Conservation (phyloP, 257 asterid species). For the Solanum pennellii region DNA sequence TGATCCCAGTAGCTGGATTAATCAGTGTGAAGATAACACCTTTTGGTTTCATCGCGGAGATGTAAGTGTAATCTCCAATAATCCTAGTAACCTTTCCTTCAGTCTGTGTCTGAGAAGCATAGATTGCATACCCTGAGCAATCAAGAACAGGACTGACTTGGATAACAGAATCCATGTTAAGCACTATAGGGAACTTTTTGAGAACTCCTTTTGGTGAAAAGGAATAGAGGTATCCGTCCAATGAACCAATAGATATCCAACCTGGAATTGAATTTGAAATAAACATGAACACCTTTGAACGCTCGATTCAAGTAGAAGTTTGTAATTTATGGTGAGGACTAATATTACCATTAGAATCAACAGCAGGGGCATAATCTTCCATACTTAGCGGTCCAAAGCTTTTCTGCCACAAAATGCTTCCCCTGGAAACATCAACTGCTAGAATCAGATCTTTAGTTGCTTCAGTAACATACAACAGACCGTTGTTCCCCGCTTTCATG, state of each 20-base stretch:
- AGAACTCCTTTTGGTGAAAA: constrained; percentile 64
- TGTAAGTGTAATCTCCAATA: constrained; percentile 43
- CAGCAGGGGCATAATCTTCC: constrained; percentile 59
- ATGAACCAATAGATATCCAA: constrained; percentile 86
- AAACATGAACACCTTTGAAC: not conserved
- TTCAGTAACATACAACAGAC: constrained; percentile 47
- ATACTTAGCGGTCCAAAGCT: constrained; percentile 60
- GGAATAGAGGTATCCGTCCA: constrained; percentile 82
- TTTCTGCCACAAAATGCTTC: constrained; percentile 64
- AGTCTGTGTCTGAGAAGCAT: constrained; percentile 60
- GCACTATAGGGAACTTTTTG: constrained; percentile 42
- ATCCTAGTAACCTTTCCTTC: constrained; percentile 40
- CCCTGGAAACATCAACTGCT: constrained; percentile 65
- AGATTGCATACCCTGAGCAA: constrained; percentile 75
- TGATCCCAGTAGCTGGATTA: constrained; percentile 53
- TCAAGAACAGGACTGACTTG: constrained; percentile 70
- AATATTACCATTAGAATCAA: constrained; percentile 62
- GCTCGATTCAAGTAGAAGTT: not conserved
- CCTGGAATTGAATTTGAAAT: constrained; percentile 30
- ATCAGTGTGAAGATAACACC: constrained; percentile 37
- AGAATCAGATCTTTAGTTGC: constrained; percentile 34
- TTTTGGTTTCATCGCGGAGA: constrained; percentile 69
- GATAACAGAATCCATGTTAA: constrained; percentile 35
- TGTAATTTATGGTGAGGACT: not conserved
- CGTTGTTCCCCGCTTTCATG: constrained; percentile 72